These are phyloP conservation scores for Podila minutissima DNA, from an alignment of 192 early-diverging fungal genomes.

Conservation along the genomic window DNA sequence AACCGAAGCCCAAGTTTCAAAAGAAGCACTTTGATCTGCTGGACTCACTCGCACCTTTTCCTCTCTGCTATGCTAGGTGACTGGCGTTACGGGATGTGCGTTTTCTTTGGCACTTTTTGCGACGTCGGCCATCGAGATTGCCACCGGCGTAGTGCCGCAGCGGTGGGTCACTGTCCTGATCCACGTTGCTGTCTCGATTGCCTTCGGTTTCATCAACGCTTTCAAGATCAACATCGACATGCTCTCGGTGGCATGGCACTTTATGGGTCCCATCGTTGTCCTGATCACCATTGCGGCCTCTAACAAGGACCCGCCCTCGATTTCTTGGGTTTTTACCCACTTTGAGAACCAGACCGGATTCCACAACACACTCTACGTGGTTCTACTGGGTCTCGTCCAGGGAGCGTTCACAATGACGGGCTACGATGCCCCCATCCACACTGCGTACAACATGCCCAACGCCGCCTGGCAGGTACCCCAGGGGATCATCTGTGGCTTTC, in stretches of 20 bases:
- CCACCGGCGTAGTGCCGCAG: slow-evolving; percentile 7
- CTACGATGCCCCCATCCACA: slow-evolving; percentile 45
- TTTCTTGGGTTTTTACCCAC: slow-evolving; percentile 40
- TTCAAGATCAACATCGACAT: slow-evolving; percentile 14
- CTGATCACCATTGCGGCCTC: slow-evolving; percentile 15
- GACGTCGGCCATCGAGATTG: slow-evolving; percentile 11
- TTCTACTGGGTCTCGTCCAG: slow-evolving; percentile 36
- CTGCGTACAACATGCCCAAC: slow-evolving; percentile 23
- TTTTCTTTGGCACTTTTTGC: slow-evolving; percentile 39
- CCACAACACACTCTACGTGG: slow-evolving; percentile 27
- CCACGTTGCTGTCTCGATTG: slow-evolving; percentile 12
- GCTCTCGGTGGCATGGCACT: slow-evolving; percentile 30
- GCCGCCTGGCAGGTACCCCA: slow-evolving; percentile 22
- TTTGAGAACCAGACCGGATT: slow-evolving; percentile 55
- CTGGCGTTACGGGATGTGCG: slow-evolving; percentile 22
- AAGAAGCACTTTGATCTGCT: no score
- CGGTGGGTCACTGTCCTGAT: slow-evolving; percentile 27
- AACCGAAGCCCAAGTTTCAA: not conserved
- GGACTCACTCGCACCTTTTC: not conserved
- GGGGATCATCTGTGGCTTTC: slow-evolving; percentile 22
- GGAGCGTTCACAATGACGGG: slow-evolving; percentile 33
- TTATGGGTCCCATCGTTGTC: slow-evolving; percentile 22
- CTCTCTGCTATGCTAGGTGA: slow-evolving; percentile 6
- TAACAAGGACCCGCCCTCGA: slow-evolving; percentile 16
- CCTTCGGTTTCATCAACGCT: slow-evolving; percentile 32